Evolutionary conservation across 2,329 filamentous ascomycete genomes (phyloP), one percentile per base, ranked within the genome.

Genomic region (Fusarium hostae): DNA sequence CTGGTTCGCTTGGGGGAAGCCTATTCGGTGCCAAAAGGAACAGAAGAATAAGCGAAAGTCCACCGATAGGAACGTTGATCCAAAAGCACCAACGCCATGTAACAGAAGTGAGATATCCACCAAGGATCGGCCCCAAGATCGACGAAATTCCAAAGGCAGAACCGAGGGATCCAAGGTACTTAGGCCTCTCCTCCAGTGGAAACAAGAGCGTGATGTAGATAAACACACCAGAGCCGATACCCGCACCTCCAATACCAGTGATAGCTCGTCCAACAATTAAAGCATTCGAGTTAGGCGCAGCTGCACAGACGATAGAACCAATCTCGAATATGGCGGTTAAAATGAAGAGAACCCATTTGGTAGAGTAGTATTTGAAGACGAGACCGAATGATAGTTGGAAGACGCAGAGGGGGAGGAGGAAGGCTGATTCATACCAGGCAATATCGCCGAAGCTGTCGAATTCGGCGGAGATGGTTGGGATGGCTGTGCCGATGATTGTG

Each of bases 41-140:
- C 1, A 70, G 9, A 6, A 70, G 48, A 1, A 66, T 15, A 0
- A 70, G 39, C 0, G 67, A 39, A n/a, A 70, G 40, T 9, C 62
- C 68, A 0, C 68, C 68, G 4, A 70, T 63, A 1, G 68, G 68
- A 0, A 70, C 66, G 2, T 70, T 70, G 28, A 70, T 70, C 68
- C 67, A 70, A n/a, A 70, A 70, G 15, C 68, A 70, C 68, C 68
- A 70, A 8, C 68, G 68, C 68, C 68, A 70, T 2, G 18, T 59
- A 6, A 67, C 30, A 4, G 66, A 63, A 2, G 68, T 70, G 4
- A 70, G 67, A 22, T 70, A 70, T 0, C 68, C 68, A 1, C 68
- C 68, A 18, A 70, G 68, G 1, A 70, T 70, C 2, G 68, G 68
- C 0, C 68, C 68, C 20, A 70, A 1, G 1, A 70, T 70, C 0